Base-by-base conservation (phyloP, 2,329 filamentous ascomycete genomes). In the Thelonectria rubi region DNA sequence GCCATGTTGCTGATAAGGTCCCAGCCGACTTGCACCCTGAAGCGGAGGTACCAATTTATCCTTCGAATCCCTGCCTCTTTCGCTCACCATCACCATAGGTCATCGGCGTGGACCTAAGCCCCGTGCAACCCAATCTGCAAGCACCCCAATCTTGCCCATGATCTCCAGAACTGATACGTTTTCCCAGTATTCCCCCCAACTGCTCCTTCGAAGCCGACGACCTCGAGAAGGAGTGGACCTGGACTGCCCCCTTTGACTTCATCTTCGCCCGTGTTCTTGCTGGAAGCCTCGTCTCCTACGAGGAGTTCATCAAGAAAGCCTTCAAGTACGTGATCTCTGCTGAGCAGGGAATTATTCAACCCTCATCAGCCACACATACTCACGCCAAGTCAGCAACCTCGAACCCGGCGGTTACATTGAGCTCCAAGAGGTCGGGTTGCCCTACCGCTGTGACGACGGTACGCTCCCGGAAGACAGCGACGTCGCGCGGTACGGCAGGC, bases 361-460 rank as follows among this genome's bases (percentile, higher is more conserved):
- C n/a, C 21, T 24, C 21, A 24, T 24, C 21, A 7, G 21, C 4
- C 21, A 30, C 26, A 30, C 26, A 24, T 4, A 4, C 21, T 30
- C 5, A 30, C 5, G 2, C 26, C 17, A 17, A 47, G 5, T 26
- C 15, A 64, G 62, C 1, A 55, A 64, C 18, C 46, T 64, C 1
- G 62, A 62, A n/a, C 54, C 62, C 1, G 61, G 53, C 3, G 58
- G 57, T 1, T 61, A 61, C 3, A 26, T 61, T 1, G 54, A 64
- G 18, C 61, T 64, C 58, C 50, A 64, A 30, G 62, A 64, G 39
- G 40, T 64, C 5, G 48, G 53, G 3, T 46, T 55, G 17, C 62
- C 62, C 1, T 14, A 17, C 5, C 40, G 37, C 3, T 62, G 58
- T 2, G 62, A 64, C 15, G 58, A 61, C 2, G 54, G 45, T 3